These are phyloP conservation scores for Chalciporus piperatus DNA, from an alignment of 768 basidiomycete species.

Conservation along the genomic window DNA sequence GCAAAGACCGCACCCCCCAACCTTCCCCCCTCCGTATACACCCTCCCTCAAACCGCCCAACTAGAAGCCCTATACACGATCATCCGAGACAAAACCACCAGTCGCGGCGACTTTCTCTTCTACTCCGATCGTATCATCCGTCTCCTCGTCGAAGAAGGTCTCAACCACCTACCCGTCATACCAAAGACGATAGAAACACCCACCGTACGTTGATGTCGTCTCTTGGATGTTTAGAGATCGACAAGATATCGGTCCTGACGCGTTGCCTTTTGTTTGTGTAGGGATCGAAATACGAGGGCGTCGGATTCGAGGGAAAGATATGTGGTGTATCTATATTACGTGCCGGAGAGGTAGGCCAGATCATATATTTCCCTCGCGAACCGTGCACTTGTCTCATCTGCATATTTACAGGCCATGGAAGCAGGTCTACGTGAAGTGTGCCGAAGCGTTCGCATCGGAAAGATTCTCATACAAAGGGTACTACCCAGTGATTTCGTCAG, in stretches of 20 bases:
- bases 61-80: constrained; percentile 95
- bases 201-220: constrained; percentile 49
- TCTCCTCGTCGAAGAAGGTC: constrained; percentile 75
- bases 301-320: constrained; percentile 94
- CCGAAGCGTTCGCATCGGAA: constrained; percentile 90
- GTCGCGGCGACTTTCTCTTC: constrained; percentile 93
- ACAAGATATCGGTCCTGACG: background rate
- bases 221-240: background rate
- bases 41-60: constrained; percentile 86
- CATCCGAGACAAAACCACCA: constrained; percentile 85
- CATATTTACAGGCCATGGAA: constrained; percentile 82
- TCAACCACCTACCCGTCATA: constrained; percentile 84
- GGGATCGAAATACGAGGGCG: constrained; percentile 85
- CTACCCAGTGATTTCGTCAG: constrained; percentile 16
- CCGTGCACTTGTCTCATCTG: background rate
- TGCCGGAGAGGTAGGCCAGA: constrained; percentile 73
- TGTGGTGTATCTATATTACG: constrained; percentile 94
- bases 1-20: constrained; percentile 34
- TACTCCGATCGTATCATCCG: constrained; percentile 92
- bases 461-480: constrained; percentile 96
- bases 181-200: constrained; percentile 78
- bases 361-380: background rate
- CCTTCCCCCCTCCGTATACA: constrained; percentile 83
- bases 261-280: constrained; percentile 23
- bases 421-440: constrained; percentile 95